Base-by-base conservation (phyloP, 192 early-diverging fungal genomes). In the Spizellomyces punctatus region DNA sequence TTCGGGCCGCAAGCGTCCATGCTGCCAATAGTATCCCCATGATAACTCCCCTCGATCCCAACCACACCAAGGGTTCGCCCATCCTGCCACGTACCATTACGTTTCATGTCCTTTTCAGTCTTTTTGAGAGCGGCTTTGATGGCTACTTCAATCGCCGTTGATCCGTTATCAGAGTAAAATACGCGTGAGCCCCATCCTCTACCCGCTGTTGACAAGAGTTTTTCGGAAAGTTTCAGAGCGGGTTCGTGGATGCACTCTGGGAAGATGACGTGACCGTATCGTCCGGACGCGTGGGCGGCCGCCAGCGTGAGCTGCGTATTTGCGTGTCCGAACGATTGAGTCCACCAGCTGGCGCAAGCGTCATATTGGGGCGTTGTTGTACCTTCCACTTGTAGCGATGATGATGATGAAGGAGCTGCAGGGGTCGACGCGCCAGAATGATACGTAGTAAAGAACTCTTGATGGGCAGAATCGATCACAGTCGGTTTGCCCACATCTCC, bases 21-120 rank as follows among this genome's bases (percentile, higher is more conserved):
- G 21, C 88, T 85, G 27, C 92, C 92, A 50, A 93, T 93, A 1
- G 93, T 94, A 66, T 94, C 93, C 45, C 93, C 93, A 71, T 94
- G 93, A 70, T 94, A 94, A n/a, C 85, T 82, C 7, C 93, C 91
- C 42, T 90, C 78, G 5, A 92, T 66, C 36, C 92, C 92, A 42
- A 93, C 70, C 4, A 91, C 78, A 58, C 85, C 86, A 8, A 89
- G 57, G 65, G 69, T 50, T 73, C 80, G 16, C 63, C 63, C 14
- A 72, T 48, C 12, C 75, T 76, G 12, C 72, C 41, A 45, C 76
- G 73, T 58, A 21, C 74, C 74, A 27, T 48, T 58, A 6, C 67
- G 68, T 8, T 22, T 57, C 44, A 58, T 8, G 58, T 83, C 73
- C 55, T 47, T 56, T 22, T 82, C 80, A 49, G 79, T 78, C 17